Evolutionary conservation across 1,284 basidiomycete genomes (phyloP), one percentile per base, ranked within the genome.

Genomic region (Cryptococcus jaspeensis): DNA sequence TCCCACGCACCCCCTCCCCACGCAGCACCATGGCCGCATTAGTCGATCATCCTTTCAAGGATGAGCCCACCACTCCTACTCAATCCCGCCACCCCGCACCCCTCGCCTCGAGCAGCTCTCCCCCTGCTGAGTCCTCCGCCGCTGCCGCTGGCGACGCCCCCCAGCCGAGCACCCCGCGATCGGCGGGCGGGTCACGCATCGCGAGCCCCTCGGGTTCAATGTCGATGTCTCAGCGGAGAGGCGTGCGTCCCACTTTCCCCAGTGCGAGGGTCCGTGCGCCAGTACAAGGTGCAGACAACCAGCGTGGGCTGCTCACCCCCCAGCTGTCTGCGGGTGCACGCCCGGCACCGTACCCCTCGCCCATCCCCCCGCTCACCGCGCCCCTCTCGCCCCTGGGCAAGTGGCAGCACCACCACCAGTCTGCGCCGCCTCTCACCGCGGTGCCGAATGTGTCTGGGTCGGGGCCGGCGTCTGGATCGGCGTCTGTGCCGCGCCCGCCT

Each of bases 241-340:
- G 41, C 39, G 56, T 48, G 9, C 51, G 60, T 49, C 67, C 67
- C 16, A 22, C 58, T 11, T 59, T 58, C n/a, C 62, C 64, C 32
- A 22, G 42, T 15, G 36, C 57, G 22, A 43, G 52, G n/a, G 43
- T 28, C 16, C 22, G 37, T 11, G 23, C n/a, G 36, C 38, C 12
- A 49, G 12, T 43, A 41, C 37, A 51, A 16, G 40, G 45, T 37
- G 60, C 16, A 25, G 18, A 16, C 18, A 55, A 11, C 37, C 51
- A 25, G 28, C 41, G 47, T 16, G 44, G 25, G 9, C 43, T 54
- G 25, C 56, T 42, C 18, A 59, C 57, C 2, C 57, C 57, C 12
- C 48, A 51, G 22, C 28, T 32, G 5, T 42, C 45, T 16, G 51
- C 55, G 28, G 45, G 28, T 22, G 28, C 36, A 12, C 50, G 47